A percentile compares a stretch with the other conserved stretches of the same genome.
Conservation (phyloP, 305 asterid genomes). For the Fraxinus dipetala region DNA sequence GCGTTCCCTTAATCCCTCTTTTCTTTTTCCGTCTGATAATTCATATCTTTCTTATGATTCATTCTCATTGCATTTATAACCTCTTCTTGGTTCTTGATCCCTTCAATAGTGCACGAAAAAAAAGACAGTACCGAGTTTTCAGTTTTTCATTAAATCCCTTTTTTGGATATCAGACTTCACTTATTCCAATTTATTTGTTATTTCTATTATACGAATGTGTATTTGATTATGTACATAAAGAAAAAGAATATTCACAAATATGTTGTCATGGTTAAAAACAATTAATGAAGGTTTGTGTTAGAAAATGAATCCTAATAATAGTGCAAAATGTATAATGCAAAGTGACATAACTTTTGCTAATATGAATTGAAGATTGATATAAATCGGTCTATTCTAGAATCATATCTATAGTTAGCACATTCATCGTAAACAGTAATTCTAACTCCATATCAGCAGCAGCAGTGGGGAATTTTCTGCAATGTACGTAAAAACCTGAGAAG, state of each 20-base stretch:
- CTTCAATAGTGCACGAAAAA: background rate
- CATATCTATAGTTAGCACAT: background rate
- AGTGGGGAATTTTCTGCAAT: background rate
- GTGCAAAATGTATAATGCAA: background rate
- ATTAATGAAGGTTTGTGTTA: background rate
- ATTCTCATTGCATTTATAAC: background rate
- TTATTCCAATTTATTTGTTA: background rate
- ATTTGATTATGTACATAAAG: background rate
- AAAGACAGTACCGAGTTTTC: background rate
- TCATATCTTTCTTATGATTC: background rate
- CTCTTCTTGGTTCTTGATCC: background rate
- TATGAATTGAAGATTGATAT: too few relatives aligned
- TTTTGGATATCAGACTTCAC: background rate
- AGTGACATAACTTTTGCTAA: background rate
- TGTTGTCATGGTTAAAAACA: too few relatives aligned
- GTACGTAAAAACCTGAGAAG: background rate
- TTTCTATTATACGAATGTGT: background rate
- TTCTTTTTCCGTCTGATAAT: background rate
- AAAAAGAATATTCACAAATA: too few relatives aligned
- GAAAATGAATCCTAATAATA: background rate
- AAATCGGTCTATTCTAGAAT: background rate
- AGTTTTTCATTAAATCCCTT: background rate
- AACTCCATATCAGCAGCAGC: background rate
- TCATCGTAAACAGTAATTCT: background rate
- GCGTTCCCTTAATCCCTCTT: background rate